phyloP scores from a whole-genome alignment of 768 basidiomycete genomes.

The Lactifluus volemus region DNA sequence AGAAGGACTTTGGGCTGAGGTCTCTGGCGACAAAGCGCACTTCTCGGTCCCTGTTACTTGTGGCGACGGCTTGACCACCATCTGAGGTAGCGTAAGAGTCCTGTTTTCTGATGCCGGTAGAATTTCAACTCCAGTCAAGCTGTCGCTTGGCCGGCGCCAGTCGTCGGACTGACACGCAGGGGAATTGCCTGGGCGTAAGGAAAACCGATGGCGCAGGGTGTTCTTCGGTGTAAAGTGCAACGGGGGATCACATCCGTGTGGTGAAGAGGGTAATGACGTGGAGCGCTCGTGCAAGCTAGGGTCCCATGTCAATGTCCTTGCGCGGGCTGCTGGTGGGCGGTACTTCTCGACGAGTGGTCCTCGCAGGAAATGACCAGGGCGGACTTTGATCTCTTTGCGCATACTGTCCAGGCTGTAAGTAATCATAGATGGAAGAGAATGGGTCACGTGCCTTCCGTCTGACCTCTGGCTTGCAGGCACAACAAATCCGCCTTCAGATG shows the following conservation, averaged over 20 bases:
- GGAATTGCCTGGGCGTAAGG: neutral
- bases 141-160: neutral
- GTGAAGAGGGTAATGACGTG: neutral
- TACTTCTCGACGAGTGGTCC: conserved; percentile 6
- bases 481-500: conserved; percentile 1
- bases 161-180: neutral
- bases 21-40: neutral
- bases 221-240: neutral
- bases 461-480: conserved; percentile 12
- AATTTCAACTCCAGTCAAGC: neutral
- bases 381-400: conserved; percentile 9
- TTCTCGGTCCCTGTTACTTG: neutral
- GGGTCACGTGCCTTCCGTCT: conserved; percentile 3
- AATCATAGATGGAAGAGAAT: neutral
- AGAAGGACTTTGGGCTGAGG: neutral
- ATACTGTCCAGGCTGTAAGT: neutral
- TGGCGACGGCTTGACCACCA: neutral
- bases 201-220: neutral
- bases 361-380: neutral
- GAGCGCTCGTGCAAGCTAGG: neutral
- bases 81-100: neutral
- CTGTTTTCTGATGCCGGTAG: neutral
- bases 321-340: conserved; percentile 7
- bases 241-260: neutral
- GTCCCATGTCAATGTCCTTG: conserved; percentile 10